Percentiles rank a stretch among this genome's conserved stretches.
Conservation (phyloP, 805 yeast genomes). For the Myxozyma kluyveri region DNA sequence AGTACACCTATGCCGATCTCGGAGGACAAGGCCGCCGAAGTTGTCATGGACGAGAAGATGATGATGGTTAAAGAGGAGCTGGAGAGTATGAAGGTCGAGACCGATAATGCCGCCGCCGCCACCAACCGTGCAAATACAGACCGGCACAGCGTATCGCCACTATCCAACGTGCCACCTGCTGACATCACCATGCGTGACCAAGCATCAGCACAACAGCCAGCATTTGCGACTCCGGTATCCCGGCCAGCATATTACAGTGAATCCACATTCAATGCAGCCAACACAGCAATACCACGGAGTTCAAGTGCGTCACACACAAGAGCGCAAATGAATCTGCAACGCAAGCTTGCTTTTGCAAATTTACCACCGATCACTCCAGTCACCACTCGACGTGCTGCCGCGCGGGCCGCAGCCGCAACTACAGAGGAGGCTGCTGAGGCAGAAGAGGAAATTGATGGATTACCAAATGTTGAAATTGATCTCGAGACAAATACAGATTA, state of each 20-base stretch:
- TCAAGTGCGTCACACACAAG: background rate
- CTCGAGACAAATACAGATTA: conserved; percentile 34
- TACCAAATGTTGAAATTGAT: conserved; percentile 22
- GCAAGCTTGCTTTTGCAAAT: conserved; percentile 27
- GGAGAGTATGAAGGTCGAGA: background rate
- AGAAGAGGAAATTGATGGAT: background rate
- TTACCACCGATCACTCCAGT: conserved; percentile 30
- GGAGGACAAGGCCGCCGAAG: too few species aligned
- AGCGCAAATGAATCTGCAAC: conserved; percentile 13
- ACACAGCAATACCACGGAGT: background rate
- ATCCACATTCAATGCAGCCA: background rate
- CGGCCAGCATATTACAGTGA: background rate
- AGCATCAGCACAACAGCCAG: too few species aligned
- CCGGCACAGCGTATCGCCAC: background rate
- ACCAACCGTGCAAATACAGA: background rate
- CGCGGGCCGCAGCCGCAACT: conserved; percentile 5
- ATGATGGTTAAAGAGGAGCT: conserved; percentile 1
- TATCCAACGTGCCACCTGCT: background rate
- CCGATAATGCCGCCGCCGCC: background rate
- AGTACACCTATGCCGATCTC: too few species aligned
- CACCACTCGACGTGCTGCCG: conserved; percentile 26
- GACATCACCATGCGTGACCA: background rate
- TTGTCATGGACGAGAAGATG: background rate
- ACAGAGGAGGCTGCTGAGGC: background rate
- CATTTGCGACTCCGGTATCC: background rate